A percentile compares a stretch with the other conserved stretches of the same genome.
Evolutionary conservation across 2,329 filamentous ascomycete genomes (phyloP).

Genomic region (Colletotrichum navitas): DNA sequence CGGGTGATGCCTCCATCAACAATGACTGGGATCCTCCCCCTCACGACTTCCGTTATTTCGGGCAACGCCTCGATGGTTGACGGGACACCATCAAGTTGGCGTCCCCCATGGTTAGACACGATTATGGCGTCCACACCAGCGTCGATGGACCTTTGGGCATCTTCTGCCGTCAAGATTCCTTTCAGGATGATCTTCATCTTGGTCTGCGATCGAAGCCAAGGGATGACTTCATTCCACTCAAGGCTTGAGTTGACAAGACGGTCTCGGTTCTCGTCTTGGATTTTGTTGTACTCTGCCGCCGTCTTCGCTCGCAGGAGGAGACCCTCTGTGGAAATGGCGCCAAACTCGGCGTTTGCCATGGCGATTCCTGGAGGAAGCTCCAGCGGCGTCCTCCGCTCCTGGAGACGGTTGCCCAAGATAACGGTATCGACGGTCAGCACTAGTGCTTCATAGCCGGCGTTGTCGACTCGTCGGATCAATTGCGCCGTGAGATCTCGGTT

Average conservation of each 20-base stretch:
- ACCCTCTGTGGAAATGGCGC: slow-evolving; percentile 42
- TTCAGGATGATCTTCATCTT: slow-evolving; percentile 47
- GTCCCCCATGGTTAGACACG: slow-evolving; percentile 45
- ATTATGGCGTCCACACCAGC: slow-evolving; percentile 43
- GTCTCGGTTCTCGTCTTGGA: slow-evolving; percentile 23
- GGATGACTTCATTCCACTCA: slow-evolving; percentile 45
- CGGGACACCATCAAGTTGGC: slow-evolving; percentile 41
- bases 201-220: slow-evolving; percentile 44
- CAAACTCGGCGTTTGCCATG: slow-evolving; percentile 43
- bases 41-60: slow-evolving; percentile 28
- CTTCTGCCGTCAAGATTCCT: slow-evolving; percentile 43
- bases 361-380: slow-evolving; percentile 44
- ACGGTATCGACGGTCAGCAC: slow-evolving; percentile 49
- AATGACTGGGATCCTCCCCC: slow-evolving; percentile 45
- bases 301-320: slow-evolving; percentile 38
- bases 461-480: slow-evolving; percentile 46
- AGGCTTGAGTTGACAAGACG: slow-evolving; percentile 43
- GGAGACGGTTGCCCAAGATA: slow-evolving; percentile 48
- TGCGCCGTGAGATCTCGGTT: slow-evolving; percentile 43
- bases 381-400: slow-evolving; percentile 47
- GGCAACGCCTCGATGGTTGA: slow-evolving; percentile 43
- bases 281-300: slow-evolving; percentile 32
- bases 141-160: slow-evolving; percentile 43
- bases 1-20: slow-evolving; percentile 39
- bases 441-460: slow-evolving; percentile 48